Evolutionary conservation across 164 flowering plant genomes (phyloP).

Genomic region (Tetrastigma voinierianum): DNA sequence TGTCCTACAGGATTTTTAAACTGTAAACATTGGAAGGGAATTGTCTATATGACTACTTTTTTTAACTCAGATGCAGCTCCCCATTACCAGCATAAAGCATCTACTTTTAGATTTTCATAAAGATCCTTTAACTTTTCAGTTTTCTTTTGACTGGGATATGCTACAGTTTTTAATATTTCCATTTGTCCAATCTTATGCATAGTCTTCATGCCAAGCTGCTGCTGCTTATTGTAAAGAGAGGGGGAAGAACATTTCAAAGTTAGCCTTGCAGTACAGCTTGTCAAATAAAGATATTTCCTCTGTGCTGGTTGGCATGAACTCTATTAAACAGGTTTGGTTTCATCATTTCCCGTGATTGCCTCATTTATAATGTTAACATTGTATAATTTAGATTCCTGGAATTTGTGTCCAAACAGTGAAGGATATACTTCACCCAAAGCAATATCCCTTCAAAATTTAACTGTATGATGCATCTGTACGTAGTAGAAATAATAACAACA

Average conservation of each 20-base stretch:
- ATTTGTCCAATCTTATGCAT: slow-evolving; percentile 13
- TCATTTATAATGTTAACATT: no score
- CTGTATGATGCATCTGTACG: no score
- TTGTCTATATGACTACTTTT: not conserved
- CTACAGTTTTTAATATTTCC: not conserved
- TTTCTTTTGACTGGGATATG: not conserved
- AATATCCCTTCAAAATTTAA: no score
- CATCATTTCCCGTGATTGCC: not conserved
- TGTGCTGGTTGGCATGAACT: slow-evolving; percentile 90
- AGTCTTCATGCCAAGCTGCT: slow-evolving; percentile 90
- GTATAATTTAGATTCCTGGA: no score
- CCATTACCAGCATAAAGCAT: not conserved
- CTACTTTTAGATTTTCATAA: not conserved
- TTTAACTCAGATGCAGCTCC: not conserved
- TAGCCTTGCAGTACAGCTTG: slow-evolving; percentile 89
- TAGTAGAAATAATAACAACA: no score
- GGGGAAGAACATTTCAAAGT: slow-evolving; percentile 82
- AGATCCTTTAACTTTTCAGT: not conserved
- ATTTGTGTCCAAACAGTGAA: no score
- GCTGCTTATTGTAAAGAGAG: slow-evolving; percentile 69
- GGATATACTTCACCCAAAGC: no score
- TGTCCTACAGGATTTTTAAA: not conserved
- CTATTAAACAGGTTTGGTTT: slow-evolving; percentile 62
- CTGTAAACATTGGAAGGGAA: not conserved
- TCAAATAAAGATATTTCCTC: slow-evolving; percentile 76